Conservation (phyloP, 306 rosid genomes). For the Vigna reflexopilosa region DNA sequence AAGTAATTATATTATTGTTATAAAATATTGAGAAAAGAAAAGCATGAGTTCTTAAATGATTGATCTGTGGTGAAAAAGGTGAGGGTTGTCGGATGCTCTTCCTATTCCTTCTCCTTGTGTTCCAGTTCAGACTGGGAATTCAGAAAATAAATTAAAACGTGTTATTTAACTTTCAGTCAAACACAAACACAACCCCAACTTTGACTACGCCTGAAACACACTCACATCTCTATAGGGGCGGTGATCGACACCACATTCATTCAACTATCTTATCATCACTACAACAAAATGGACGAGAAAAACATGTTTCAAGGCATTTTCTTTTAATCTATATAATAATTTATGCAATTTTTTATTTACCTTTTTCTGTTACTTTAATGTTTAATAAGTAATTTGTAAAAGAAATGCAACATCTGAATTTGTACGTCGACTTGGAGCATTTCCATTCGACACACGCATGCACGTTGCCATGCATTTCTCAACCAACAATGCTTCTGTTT, state of each 20-base stretch:
- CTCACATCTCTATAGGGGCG: background rate
- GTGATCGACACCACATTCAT: constrained; percentile 15
- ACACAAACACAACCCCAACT: background rate
- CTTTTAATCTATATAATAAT: too few species aligned
- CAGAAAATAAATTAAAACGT: background rate
- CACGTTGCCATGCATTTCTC: background rate
- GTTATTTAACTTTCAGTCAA: constrained; percentile 27
- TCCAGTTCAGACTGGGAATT: constrained; percentile 1
- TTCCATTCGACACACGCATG: background rate
- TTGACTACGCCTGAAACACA: background rate
- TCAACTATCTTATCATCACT: too few species aligned
- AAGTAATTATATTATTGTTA: background rate
- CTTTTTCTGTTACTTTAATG: too few species aligned
- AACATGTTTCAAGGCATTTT: too few species aligned
- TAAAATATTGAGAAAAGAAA: background rate
- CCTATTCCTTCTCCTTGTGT: background rate
- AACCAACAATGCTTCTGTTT: background rate
- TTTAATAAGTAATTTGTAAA: too few species aligned
- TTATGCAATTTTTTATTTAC: too few species aligned
- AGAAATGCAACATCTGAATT: background rate
- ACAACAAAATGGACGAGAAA: too few species aligned
- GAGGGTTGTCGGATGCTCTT: background rate
- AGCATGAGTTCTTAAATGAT: background rate
- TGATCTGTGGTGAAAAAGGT: background rate
- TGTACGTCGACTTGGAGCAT: background rate